Evolutionary conservation across 805 yeast genomes (phyloP).

Genomic region (Wickerhamiella domercqiae): DNA sequence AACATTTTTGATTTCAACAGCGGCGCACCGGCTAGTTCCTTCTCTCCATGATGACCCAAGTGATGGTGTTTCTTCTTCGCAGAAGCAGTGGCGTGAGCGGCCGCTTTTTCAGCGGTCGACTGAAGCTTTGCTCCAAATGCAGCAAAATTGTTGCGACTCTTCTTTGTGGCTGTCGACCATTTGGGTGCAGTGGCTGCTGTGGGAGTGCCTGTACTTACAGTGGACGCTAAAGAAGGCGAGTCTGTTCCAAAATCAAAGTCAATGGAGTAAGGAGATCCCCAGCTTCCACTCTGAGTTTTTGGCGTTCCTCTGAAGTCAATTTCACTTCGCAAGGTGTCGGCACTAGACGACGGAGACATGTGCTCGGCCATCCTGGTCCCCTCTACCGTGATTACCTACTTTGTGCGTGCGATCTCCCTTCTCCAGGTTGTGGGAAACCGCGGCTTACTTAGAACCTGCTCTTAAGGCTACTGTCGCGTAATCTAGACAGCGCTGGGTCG

Average conservation of each 20-base stretch:
- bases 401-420: too few species aligned
- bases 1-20: conserved; percentile 23
- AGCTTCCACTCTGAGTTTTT: neutral
- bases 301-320: neutral
- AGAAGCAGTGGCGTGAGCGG: conserved; percentile 19
- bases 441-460: too few species aligned
- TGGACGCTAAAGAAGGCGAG: neutral
- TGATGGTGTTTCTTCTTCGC: neutral
- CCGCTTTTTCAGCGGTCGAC: conserved; percentile 22
- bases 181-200: neutral
- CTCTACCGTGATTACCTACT: too few species aligned
- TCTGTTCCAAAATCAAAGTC: neutral
- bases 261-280: conserved; percentile 1
- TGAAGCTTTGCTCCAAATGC: conserved; percentile 17
- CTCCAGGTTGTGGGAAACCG: too few species aligned
- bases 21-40: conserved; percentile 1
- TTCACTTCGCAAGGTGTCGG: neutral
- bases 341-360: neutral
- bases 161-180: conserved; percentile 1
- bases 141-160: conserved; percentile 15
- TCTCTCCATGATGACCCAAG: conserved; percentile 1
- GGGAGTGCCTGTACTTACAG: neutral
- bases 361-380: neutral
- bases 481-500: too few species aligned
- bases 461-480: too few species aligned